Conservation (phyloP, 768 basidiomycete genomes). For the Tricholoma sp. region DNA sequence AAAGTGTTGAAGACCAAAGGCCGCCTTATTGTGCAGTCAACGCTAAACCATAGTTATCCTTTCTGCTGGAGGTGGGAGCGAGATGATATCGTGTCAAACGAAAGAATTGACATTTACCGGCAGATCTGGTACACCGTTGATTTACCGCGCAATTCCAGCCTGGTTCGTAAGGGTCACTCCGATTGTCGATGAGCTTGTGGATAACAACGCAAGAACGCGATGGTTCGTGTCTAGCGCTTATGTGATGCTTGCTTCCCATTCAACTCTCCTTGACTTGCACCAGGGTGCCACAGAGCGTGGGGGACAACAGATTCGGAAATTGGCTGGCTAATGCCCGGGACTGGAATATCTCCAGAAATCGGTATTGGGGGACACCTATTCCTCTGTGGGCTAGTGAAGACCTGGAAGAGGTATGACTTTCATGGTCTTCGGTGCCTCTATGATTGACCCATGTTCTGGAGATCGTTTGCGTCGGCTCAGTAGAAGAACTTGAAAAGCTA, state of each 20-base stretch:
- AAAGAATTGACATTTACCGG: not conserved
- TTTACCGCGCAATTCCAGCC: slow-evolving; percentile 92
- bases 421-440: not conserved
- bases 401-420: slow-evolving; percentile 64
- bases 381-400: slow-evolving; percentile 97
- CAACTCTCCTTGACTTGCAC: not conserved
- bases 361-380: slow-evolving; percentile 98
- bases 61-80: slow-evolving; percentile 86
- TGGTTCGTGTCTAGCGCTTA: slow-evolving; percentile 49
- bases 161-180: slow-evolving; percentile 94
- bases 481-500: slow-evolving; percentile 79
- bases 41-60: slow-evolving; percentile 87
- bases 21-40: slow-evolving; percentile 82
- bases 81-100: not conserved
- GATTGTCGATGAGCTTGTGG: slow-evolving; percentile 80
- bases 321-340: slow-evolving; percentile 99
- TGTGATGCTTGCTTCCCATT: not conserved
- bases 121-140: slow-evolving; percentile 91
- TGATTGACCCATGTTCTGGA: slow-evolving; percentile 20
- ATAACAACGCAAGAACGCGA: slow-evolving; percentile 84
- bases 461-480: slow-evolving; percentile 84
- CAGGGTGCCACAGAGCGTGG: slow-evolving; percentile 89
- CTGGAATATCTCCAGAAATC: slow-evolving; percentile 98
- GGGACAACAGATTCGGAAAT: slow-evolving; percentile 91
- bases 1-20: slow-evolving; percentile 85